These are phyloP conservation scores for Nannizziopsis barbatae DNA, from an alignment of 2,329 filamentous ascomycete species.

Conservation along the genomic window DNA sequence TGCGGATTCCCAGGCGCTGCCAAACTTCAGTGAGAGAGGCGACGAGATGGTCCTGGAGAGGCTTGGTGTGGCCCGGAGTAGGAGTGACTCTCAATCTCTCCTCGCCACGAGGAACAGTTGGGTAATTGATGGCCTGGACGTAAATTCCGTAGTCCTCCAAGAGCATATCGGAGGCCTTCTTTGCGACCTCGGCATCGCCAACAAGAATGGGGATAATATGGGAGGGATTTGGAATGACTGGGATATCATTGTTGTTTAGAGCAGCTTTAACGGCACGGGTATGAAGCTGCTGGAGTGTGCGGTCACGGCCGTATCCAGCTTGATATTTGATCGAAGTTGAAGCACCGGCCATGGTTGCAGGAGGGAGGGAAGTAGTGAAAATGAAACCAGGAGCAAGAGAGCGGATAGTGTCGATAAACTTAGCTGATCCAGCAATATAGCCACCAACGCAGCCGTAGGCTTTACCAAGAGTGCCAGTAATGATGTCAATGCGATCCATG, in stretches of 20 bases:
- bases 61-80: slow-evolving; percentile 78
- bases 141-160: slow-evolving; percentile 87
- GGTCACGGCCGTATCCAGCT: slow-evolving; percentile 70
- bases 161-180: slow-evolving; percentile 82
- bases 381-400: slow-evolving; percentile 96
- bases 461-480: slow-evolving; percentile 93
- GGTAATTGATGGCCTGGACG: slow-evolving; percentile 98
- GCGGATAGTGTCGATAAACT: slow-evolving; percentile 82
- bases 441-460: slow-evolving; percentile 96
- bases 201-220: slow-evolving; percentile 93
- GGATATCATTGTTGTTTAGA: slow-evolving; percentile 68
- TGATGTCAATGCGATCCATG: slow-evolving; percentile 95
- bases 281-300: slow-evolving; percentile 87
- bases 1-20: slow-evolving; percentile 78
- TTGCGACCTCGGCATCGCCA: slow-evolving; percentile 85
- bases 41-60: slow-evolving; percentile 77
- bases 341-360: slow-evolving; percentile 92
- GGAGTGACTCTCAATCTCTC: slow-evolving; percentile 93
- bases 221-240: slow-evolving; percentile 93
- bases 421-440: slow-evolving; percentile 83
- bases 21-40: slow-evolving; percentile 77
- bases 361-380: slow-evolving; percentile 93
- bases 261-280: slow-evolving; percentile 87
- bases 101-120: slow-evolving; percentile 94
- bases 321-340: slow-evolving; percentile 89